phyloP scores from a whole-genome alignment of 495 filamentous ascomycete species.

The Penicillium antarcticum region DNA sequence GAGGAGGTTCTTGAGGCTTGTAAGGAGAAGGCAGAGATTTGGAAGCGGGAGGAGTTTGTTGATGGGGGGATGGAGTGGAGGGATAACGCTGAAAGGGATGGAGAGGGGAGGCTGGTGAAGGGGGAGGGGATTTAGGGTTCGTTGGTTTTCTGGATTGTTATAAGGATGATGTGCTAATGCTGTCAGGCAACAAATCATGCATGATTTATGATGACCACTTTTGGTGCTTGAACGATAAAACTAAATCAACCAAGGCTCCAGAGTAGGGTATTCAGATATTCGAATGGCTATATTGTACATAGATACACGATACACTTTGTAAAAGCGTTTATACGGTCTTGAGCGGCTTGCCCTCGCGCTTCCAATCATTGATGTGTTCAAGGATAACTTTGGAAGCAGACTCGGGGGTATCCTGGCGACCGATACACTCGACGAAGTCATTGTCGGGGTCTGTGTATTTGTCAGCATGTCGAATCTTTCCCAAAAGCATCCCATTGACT shows the following conservation, averaged over 20 bases:
- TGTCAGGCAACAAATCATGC: neutral
- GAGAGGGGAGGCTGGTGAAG: constrained; percentile 32
- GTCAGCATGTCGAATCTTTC: constrained; percentile 4
- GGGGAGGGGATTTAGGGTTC: neutral
- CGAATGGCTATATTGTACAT: constrained; percentile 28
- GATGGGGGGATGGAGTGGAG: constrained; percentile 81
- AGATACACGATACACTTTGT: constrained; percentile 13
- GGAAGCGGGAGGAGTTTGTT: constrained; percentile 93
- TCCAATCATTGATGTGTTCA: constrained; percentile 91
- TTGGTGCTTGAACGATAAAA: neutral
- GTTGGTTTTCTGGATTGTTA: neutral
- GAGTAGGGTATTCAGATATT: constrained; percentile 31
- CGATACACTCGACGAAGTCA: constrained; percentile 96
- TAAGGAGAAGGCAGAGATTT: constrained; percentile 86
- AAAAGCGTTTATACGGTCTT: constrained; percentile 30
- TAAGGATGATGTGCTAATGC: neutral
- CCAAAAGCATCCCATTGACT: constrained; percentile 10
- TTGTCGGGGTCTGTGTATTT: constrained; percentile 75
- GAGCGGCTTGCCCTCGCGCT: constrained; percentile 48
- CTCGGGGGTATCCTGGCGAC: constrained; percentile 87
- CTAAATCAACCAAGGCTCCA: neutral
- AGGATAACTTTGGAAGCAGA: constrained; percentile 79
- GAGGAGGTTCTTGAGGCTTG: constrained; percentile 87
- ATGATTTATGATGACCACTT: too few relatives aligned
- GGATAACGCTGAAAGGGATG: constrained; percentile 77